A percentile compares a stretch with the other conserved stretches of the same genome.
Conservation (phyloP, 1,139 yeast genomes). For the Scheffersomyces quercinus region DNA sequence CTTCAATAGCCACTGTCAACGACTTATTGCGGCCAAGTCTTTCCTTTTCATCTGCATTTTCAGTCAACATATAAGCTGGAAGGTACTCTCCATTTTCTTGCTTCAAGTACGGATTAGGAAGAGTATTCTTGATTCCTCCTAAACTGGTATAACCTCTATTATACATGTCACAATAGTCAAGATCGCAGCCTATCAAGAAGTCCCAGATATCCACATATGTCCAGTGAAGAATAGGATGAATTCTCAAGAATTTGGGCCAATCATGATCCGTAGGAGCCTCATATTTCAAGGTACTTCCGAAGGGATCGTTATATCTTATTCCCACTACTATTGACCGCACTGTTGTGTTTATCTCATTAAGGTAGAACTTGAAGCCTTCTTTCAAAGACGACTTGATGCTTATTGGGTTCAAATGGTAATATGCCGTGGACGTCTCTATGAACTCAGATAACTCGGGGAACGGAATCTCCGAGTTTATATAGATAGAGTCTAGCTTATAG, state of each 20-base stretch:
- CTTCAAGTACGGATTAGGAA: constrained; percentile 61
- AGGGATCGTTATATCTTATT: constrained; percentile 79
- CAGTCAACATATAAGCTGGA: constrained; percentile 68
- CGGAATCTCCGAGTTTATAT: constrained; percentile 67
- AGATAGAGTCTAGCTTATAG: constrained; percentile 55
- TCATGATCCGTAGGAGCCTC: constrained; percentile 75
- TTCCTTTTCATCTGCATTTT: constrained; percentile 61
- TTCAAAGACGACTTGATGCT: constrained; percentile 54
- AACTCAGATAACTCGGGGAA: constrained; percentile 60
- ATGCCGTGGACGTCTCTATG: constrained; percentile 38
- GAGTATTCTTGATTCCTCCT: constrained; percentile 71
- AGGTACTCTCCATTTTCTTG: constrained; percentile 33
- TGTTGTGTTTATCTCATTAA: constrained; percentile 41
- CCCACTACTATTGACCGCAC: constrained; percentile 76
- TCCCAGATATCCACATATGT: constrained; percentile 78
- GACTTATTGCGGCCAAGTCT: constrained; percentile 28
- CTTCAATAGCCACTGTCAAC: neutral
- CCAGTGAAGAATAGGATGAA: constrained; percentile 87
- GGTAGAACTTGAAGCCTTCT: constrained; percentile 63
- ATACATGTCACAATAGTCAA: constrained; percentile 68
- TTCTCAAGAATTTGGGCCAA: constrained; percentile 82
- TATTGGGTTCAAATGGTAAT: constrained; percentile 48
- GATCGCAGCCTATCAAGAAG: constrained; percentile 48
- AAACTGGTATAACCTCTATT: constrained; percentile 80
- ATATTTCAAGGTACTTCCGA: constrained; percentile 52